Evolutionary conservation across 2,329 filamentous ascomycete species (phyloP).

Genomic region (Botrytis hyacinthi): DNA sequence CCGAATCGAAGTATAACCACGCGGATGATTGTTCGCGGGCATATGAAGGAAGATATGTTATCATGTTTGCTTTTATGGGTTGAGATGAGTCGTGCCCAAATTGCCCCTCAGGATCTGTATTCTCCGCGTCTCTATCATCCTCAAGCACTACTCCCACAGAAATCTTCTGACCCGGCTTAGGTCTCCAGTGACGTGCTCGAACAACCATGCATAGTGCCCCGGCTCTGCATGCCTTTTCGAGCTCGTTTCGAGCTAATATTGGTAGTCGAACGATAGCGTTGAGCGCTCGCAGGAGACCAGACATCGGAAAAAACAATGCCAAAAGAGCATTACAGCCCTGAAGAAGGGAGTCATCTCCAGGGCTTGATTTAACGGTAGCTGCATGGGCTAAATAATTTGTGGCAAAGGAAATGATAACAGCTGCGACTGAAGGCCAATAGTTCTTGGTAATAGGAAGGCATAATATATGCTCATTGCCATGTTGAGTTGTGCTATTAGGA

Average conservation of each 20-base stretch:
- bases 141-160: neutral
- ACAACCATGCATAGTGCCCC: constrained; percentile 33
- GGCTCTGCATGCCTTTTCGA: constrained; percentile 25
- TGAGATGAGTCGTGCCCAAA: neutral
- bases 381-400: constrained; percentile 36
- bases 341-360: constrained; percentile 25
- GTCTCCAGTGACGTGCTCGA: constrained; percentile 25
- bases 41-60: constrained; percentile 9
- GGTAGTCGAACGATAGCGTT: constrained; percentile 11
- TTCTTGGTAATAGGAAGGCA: constrained; percentile 2
- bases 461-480: neutral
- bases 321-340: neutral
- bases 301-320: constrained; percentile 26
- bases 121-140: neutral
- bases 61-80: neutral
- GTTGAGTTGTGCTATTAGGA: neutral
- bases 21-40: neutral
- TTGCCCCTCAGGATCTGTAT: neutral
- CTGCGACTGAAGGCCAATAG: constrained; percentile 14
- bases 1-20: constrained; percentile 5
- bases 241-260: neutral
- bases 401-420: constrained; percentile 32
- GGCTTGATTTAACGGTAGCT: constrained; percentile 28
- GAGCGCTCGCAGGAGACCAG: constrained; percentile 26
- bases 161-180: constrained; percentile 12